Evolutionary conservation across 352 stramenopile species (phyloP).

Genomic region (Pseudoperonospora humuli): DNA sequence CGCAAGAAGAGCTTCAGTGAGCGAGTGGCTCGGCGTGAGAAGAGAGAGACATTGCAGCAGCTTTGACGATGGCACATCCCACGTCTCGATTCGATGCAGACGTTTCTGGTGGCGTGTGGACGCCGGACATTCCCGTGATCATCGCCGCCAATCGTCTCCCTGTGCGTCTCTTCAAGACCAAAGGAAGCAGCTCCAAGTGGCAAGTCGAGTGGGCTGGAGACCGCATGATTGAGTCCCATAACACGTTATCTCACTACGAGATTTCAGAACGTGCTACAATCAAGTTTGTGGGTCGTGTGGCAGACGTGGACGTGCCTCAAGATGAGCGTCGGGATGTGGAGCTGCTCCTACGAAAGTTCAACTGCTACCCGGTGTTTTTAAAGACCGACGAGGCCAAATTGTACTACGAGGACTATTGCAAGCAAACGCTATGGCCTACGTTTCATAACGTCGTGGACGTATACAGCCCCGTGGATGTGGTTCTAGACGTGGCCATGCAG

Average conservation of each 20-base stretch:
- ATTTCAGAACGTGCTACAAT: constrained; percentile 55
- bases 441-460: constrained; percentile 95
- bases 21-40: no score
- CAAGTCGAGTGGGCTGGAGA: constrained; percentile 62
- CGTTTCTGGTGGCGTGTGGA: constrained; percentile 30
- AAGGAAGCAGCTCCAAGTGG: constrained; percentile 21
- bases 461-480: constrained; percentile 68
- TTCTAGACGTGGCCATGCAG: constrained; percentile 33
- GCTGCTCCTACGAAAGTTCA: constrained; percentile 41
- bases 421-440: constrained; percentile 94
- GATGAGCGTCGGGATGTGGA: constrained; percentile 44
- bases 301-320: constrained; percentile 40
- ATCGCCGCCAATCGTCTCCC: constrained; percentile 67
- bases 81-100: not conserved
- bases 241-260: constrained; percentile 67
- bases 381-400: constrained; percentile 43
- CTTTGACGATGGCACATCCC: constrained; percentile 1
- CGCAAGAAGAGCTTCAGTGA: no score
- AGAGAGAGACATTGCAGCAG: no score
- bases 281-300: constrained; percentile 65
- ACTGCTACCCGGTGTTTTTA: constrained; percentile 66
- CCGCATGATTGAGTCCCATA: constrained; percentile 66
- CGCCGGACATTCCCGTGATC: constrained; percentile 51
- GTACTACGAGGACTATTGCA: constrained; percentile 93
- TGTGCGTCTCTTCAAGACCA: constrained; percentile 31